phyloP scores from a whole-genome alignment of 148 eudicot genomes.

The Camellia lanceoleosa region DNA sequence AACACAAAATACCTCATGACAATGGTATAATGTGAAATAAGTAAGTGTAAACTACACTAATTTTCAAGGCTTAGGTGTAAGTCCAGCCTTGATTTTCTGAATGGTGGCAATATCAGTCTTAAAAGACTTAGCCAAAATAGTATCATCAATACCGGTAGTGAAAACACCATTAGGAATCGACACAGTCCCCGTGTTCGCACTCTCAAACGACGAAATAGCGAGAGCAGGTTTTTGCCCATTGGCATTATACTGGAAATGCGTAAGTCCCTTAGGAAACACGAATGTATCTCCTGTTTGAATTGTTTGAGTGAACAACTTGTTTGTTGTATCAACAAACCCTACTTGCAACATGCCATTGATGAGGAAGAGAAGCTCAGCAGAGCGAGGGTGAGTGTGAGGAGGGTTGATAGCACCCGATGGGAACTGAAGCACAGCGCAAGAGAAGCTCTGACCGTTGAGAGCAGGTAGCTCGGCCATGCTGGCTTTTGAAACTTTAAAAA shows the following conservation, averaged over 20 bases:
- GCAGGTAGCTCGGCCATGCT: neutral
- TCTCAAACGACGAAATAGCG: neutral
- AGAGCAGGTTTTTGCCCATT: neutral
- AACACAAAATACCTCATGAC: neutral
- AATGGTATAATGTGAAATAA: too few relatives aligned
- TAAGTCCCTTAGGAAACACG: neutral
- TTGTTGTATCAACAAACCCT: slow-evolving; percentile 1
- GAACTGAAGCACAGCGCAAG: neutral
- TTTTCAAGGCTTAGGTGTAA: neutral
- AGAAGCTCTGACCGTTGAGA: slow-evolving; percentile 14
- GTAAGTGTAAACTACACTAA: neutral
- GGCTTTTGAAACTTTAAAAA: neutral
- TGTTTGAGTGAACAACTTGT: slow-evolving; percentile 9
- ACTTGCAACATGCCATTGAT: neutral
- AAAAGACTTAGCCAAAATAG: slow-evolving; percentile 7
- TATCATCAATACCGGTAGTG: neutral
- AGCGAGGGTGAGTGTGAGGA: slow-evolving; percentile 12
- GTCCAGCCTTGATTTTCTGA: slow-evolving; percentile 6
- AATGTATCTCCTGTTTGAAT: neutral
- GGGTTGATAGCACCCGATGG: slow-evolving; percentile 7
- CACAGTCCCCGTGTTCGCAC: neutral
- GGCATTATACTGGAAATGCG: neutral
- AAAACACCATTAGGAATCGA: neutral
- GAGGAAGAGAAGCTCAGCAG: slow-evolving; percentile 1
- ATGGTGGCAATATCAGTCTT: slow-evolving; percentile 18